These are phyloP conservation scores for Cutaneotrichosporon sp. DNA, from an alignment of 1,284 basidiomycete species.

Conservation along the genomic window DNA sequence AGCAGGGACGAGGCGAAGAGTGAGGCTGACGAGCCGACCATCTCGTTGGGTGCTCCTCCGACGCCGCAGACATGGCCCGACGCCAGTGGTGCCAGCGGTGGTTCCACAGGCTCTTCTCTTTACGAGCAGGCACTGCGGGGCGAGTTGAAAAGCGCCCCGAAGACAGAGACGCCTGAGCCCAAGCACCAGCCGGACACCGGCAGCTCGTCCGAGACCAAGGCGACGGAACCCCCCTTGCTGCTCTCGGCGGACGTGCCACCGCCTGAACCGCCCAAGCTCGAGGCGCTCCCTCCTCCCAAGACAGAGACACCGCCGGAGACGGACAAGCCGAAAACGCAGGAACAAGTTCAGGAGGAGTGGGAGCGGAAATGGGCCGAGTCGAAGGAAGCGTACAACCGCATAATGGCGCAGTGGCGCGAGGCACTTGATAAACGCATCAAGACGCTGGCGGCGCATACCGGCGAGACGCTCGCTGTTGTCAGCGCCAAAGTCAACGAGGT, in stretches of 20 bases:
- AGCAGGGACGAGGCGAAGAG: no score
- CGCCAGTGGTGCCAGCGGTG: no score
- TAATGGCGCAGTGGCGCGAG: neutral
- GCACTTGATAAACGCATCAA: neutral
- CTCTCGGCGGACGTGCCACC: neutral
- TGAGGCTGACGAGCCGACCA: no score
- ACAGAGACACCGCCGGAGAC: neutral
- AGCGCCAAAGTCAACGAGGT: slow-evolving; percentile 73
- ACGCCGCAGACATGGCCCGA: no score
- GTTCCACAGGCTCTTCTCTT: no score
- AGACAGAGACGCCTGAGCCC: no score
- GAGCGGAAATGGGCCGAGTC: slow-evolving; percentile 1
- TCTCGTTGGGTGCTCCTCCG: no score
- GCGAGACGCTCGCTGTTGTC: slow-evolving; percentile 60
- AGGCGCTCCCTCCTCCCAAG: neutral
- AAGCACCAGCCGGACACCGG: no score
- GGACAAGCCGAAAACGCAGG: neutral
- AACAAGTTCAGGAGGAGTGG: slow-evolving; percentile 1
- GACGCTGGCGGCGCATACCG: slow-evolving; percentile 22
- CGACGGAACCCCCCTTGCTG: neutral
- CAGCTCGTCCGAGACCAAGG: neutral
- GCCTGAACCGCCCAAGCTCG: neutral
- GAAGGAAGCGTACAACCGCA: slow-evolving; percentile 6
- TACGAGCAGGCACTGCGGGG: no score
- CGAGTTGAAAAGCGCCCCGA: no score